Conservation (phyloP, 306 rosid species). For the Citrullus amarus region DNA sequence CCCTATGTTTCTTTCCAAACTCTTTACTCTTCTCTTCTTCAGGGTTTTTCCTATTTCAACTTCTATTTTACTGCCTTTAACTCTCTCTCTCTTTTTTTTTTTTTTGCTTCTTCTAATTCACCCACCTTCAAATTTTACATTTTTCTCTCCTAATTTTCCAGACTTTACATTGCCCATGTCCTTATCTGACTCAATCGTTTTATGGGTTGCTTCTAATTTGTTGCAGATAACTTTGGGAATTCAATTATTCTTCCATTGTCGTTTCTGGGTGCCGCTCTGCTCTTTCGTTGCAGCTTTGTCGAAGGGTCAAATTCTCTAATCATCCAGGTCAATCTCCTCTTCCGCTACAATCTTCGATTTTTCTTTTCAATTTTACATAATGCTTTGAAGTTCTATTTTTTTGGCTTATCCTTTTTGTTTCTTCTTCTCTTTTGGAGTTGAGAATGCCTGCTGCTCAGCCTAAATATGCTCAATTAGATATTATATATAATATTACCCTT, state of each 20-base stretch:
- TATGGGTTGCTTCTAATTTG: background rate
- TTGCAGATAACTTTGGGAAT: background rate
- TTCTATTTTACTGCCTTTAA: background rate
- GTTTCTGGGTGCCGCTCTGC: background rate
- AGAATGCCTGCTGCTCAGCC: background rate
- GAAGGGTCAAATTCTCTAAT: background rate
- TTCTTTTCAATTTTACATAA: background rate
- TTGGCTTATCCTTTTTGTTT: background rate
- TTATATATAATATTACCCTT: background rate
- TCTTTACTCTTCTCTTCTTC: background rate
- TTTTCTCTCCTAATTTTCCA: background rate
- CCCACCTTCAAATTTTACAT: background rate
- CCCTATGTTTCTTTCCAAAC: background rate
- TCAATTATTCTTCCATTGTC: background rate
- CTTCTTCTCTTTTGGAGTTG: constrained; percentile 4
- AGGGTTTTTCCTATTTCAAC: background rate
- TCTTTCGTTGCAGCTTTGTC: background rate
- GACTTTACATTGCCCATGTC: background rate
- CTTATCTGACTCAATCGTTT: background rate
- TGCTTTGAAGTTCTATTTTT: background rate
- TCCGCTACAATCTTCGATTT: background rate
- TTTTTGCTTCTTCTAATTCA: background rate
- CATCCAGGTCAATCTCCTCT: background rate
- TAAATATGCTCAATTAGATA: background rate
- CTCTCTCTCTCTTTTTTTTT: background rate